Conservation (phyloP, 2,329 filamentous ascomycete genomes). For the Eurotiales sp. region DNA sequence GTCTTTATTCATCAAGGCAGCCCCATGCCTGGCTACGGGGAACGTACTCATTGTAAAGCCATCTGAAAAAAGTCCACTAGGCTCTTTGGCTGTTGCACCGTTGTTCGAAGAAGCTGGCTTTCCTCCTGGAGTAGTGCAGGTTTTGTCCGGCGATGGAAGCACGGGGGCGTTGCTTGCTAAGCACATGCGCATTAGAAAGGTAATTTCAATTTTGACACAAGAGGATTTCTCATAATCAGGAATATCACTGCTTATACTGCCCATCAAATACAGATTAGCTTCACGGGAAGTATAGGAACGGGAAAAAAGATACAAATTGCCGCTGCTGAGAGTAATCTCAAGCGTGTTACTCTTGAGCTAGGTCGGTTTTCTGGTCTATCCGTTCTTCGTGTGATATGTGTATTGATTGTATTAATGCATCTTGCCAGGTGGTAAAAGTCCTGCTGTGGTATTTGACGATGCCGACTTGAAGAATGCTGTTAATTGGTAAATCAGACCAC, state of each 20-base stretch:
- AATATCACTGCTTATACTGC: slow-evolving; percentile 5
- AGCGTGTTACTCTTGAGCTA: slow-evolving; percentile 51
- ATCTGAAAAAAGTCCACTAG: slow-evolving; percentile 27
- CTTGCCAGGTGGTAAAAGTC: slow-evolving; percentile 19
- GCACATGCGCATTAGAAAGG: slow-evolving; percentile 53
- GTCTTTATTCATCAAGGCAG: slow-evolving; percentile 43
- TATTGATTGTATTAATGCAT: too few species aligned
- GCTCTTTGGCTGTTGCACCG: not conserved
- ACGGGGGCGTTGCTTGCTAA: slow-evolving; percentile 52
- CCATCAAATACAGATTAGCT: slow-evolving; percentile 39
- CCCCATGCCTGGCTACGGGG: slow-evolving; percentile 48
- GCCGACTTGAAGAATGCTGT: slow-evolving; percentile 23
- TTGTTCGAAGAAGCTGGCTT: slow-evolving; percentile 47
- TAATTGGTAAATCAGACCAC: slow-evolving; percentile 8
- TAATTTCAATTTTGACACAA: too few species aligned
- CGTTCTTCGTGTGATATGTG: too few species aligned
- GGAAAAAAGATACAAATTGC: slow-evolving; percentile 49
- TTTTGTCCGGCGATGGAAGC: slow-evolving; percentile 51
- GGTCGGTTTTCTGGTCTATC: not conserved
- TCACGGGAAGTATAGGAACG: slow-evolving; percentile 54
- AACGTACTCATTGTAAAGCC: slow-evolving; percentile 54
- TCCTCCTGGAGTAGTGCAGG: slow-evolving; percentile 56
- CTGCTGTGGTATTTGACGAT: slow-evolving; percentile 19
- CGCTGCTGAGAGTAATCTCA: slow-evolving; percentile 48
- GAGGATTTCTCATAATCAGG: too few species aligned